Conservation (phyloP, 352 stramenopile species). For the Pythium chondricola region DNA sequence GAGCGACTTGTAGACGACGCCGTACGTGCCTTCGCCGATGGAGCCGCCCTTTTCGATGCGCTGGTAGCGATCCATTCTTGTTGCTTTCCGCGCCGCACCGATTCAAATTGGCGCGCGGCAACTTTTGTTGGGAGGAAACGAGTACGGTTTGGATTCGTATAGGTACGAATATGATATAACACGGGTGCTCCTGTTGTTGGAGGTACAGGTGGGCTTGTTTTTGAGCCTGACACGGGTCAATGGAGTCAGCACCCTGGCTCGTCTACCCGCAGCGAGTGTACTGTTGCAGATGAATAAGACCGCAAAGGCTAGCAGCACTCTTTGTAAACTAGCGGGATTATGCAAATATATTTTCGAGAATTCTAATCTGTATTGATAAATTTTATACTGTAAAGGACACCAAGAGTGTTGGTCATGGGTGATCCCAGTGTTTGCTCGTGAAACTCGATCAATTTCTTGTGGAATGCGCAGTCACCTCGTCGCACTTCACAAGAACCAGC, state of each 20-base stretch:
- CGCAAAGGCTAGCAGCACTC: background rate
- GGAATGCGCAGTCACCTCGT: constrained; percentile 20
- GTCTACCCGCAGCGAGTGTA: background rate
- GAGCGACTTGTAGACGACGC: constrained; percentile 95
- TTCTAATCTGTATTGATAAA: no score
- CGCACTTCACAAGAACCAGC: constrained; percentile 23
- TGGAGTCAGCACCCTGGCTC: no score
- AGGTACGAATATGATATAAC: background rate
- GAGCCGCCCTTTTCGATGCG: constrained; percentile 91
- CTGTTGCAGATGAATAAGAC: background rate
- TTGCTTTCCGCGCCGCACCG: background rate
- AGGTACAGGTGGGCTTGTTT: no score
- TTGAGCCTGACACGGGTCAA: no score
- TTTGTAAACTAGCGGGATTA: no score
- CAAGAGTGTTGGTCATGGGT: constrained; percentile 14
- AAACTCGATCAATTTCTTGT: constrained; percentile 27
- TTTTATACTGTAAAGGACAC: no score
- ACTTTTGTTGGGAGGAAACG: no score
- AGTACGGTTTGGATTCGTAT: no score
- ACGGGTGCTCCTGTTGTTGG: background rate
- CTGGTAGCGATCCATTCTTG: constrained; percentile 82
- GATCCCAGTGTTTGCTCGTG: constrained; percentile 5
- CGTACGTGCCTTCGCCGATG: constrained; percentile 95
- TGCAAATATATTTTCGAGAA: no score
- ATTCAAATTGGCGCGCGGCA: background rate